These are phyloP conservation scores for Pterocarpus macrocarpus DNA, from an alignment of 306 rosid genomes.

Conservation along the genomic window DNA sequence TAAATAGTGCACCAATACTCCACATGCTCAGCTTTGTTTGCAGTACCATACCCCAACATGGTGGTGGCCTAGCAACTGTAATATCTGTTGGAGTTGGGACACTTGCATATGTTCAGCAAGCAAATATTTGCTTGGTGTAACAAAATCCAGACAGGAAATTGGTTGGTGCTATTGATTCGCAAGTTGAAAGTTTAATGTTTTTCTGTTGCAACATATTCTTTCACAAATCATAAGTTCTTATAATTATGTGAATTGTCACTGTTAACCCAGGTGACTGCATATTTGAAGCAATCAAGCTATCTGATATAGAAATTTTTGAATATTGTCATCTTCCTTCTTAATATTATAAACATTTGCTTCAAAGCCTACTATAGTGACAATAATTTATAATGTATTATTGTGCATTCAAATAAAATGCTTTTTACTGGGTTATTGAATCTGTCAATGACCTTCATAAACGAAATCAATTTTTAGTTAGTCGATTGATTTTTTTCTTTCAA, in stretches of 20 bases:
- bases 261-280: background rate
- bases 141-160: too few relatives aligned
- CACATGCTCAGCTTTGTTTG: background rate
- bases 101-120: too few relatives aligned
- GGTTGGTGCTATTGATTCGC: background rate
- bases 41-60: background rate
- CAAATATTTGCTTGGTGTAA: too few relatives aligned
- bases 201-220: conserved; percentile 7
- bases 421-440: conserved; percentile 31
- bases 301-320: conserved; percentile 11
- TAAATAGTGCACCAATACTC: background rate
- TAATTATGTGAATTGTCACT: background rate
- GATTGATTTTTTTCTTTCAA: background rate
- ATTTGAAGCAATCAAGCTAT: conserved; percentile 15
- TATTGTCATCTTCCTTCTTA: background rate
- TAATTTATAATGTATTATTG: background rate
- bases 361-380: background rate
- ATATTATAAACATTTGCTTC: background rate
- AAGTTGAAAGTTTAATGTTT: background rate
- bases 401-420: background rate
- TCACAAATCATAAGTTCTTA: background rate
- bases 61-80: background rate
- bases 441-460: conserved; percentile 15
- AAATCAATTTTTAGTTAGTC: conserved; percentile 14
- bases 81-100: background rate